Percentiles rank a stretch among this genome's conserved stretches.
phyloP scores from a whole-genome alignment of 1,139 yeast genomes.

The Sugiyamaella xylanicola region DNA sequence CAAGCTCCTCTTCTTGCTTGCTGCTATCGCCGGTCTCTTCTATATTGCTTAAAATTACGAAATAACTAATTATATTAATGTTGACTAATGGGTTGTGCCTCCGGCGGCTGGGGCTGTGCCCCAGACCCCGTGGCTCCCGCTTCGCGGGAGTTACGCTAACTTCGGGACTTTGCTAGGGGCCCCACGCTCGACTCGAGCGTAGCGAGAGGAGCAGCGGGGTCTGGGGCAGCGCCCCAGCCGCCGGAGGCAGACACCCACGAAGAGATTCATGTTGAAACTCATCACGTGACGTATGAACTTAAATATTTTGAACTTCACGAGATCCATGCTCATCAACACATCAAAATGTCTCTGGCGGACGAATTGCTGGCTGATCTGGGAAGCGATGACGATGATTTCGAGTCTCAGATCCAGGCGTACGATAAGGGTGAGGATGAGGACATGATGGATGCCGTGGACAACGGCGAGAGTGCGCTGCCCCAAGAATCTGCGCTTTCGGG shows the following conservation, averaged over 20 bases:
- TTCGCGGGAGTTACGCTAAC: too few species aligned
- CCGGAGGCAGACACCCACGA: background rate
- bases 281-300: background rate
- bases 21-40: constrained; percentile 20
- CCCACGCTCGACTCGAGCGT: background rate
- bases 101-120: too few species aligned
- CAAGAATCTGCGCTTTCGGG: background rate
- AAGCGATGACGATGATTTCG: constrained; percentile 33
- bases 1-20: constrained; percentile 18
- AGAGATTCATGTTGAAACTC: too few species aligned
- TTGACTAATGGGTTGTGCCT: too few species aligned
- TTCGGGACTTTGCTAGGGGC: too few species aligned
- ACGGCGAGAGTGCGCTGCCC: background rate
- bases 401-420: constrained; percentile 18
- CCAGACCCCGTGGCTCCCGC: too few species aligned
- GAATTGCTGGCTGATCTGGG: constrained; percentile 45
- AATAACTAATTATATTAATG: background rate
- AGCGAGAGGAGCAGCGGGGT: background rate
- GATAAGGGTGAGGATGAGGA: constrained; percentile 23
- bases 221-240: background rate
- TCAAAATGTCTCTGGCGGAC: constrained; percentile 41
- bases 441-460: constrained; percentile 11
- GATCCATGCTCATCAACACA: background rate
- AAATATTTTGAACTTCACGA: background rate
- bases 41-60: constrained; percentile 9